These are phyloP conservation scores for Xylariaceae sp. DNA, from an alignment of 2,329 filamentous ascomycete genomes.

Conservation along the genomic window DNA sequence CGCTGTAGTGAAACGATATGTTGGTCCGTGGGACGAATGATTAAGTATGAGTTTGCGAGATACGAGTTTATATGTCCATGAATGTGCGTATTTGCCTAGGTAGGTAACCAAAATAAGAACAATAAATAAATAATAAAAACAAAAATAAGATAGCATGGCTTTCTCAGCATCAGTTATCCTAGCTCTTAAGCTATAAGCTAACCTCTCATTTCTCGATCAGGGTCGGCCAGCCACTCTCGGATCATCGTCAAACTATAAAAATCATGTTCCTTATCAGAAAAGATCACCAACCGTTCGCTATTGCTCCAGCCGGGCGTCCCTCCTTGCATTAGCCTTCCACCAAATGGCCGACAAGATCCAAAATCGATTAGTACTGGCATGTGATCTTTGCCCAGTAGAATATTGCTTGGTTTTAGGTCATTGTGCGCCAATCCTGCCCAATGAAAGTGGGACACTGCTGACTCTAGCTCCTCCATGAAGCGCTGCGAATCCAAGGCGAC, in stretches of 20 bases:
- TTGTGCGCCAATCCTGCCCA: slow-evolving; percentile 26
- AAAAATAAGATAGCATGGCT: too few species aligned
- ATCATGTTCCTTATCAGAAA: slow-evolving; percentile 29
- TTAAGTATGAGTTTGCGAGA: too few species aligned
- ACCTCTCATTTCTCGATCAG: slow-evolving; percentile 9
- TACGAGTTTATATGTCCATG: too few species aligned
- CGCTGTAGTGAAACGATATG: too few species aligned
- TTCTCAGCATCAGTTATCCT: too few species aligned
- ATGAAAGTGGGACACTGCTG: slow-evolving; percentile 25
- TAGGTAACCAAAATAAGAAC: too few species aligned
- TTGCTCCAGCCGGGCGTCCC: slow-evolving; percentile 26
- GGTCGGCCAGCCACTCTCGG: slow-evolving; percentile 26
- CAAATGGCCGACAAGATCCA: slow-evolving; percentile 28
- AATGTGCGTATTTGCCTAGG: too few species aligned
- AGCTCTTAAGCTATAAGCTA: too few species aligned
- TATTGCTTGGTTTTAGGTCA: slow-evolving; percentile 29
- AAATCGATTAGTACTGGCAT: slow-evolving; percentile 30
- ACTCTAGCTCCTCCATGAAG: slow-evolving; percentile 28
- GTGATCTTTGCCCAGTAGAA: slow-evolving; percentile 24
- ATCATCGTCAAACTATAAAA: slow-evolving; percentile 24
- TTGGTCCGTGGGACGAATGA: too few species aligned
- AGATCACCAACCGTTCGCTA: slow-evolving; percentile 6
- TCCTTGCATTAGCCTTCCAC: slow-evolving; percentile 15
- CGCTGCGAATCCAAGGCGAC: slow-evolving; percentile 11
- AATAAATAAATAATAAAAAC: too few species aligned